Evolutionary conservation across 1,139 yeast species (phyloP), one percentile per base, ranked within the genome.

Genomic region (Sporopachydermia cereana): DNA sequence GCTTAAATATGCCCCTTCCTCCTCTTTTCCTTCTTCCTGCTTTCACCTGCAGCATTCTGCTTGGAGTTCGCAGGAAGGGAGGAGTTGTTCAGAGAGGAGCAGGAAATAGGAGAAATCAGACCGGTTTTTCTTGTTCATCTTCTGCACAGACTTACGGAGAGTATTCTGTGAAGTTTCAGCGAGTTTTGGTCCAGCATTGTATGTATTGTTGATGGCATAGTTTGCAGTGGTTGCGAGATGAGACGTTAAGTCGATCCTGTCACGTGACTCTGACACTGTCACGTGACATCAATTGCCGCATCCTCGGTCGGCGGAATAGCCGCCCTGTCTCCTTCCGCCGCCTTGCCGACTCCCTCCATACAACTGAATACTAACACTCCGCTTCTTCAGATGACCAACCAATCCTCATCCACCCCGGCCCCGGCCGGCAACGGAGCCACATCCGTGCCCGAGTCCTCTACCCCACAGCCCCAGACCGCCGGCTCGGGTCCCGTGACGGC

Each of bases 31-130:
- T 25, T 25, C 29, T 25, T 25, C 29, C 7, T 25, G 29, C 29
- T 14, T 16, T 5, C n/a, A n/a, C 39, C 22, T 34, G 39, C 39
- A 34, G 39, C 39, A 34, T 21, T 34, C 12, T 34, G 39, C 39
- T 34, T 34, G 22, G 9, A 16, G 12, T 34, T 34, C 39, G 39
- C 39, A 34, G n/a, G n/a, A n/a, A n/a, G n/a, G n/a, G n/a, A n/a
- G n/a, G n/a, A n/a, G n/a, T n/a, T n/a, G n/a, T n/a, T n/a, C n/a
- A n/a, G n/a, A n/a, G n/a, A n/a, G n/a, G n/a, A n/a, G n/a, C n/a
- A n/a, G n/a, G n/a, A n/a, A n/a, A n/a, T n/a, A n/a, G n/a, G n/a
- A n/a, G n/a, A n/a, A n/a, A n/a, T n/a, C n/a, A n/a, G n/a, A n/a
- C n/a, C n/a, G n/a, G n/a, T n/a, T n/a, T n/a, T n/a, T n/a, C n/a